Evolutionary conservation across 345 rosid genomes (phyloP).

Genomic region (Microthlaspi erraticum): DNA sequence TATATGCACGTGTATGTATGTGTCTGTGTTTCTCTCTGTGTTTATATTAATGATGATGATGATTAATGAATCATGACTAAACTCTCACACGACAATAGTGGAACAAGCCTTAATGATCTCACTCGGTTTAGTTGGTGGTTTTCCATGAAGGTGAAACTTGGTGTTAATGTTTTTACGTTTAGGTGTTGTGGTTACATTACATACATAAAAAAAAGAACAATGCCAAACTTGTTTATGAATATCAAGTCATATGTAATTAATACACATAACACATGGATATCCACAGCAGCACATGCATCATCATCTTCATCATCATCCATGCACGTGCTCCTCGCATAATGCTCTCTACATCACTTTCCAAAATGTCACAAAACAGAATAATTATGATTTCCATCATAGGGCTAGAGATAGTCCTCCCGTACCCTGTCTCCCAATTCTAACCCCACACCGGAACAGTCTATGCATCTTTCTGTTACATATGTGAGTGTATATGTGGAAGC

Average conservation of each 20-base stretch:
- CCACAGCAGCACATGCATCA: slow-evolving; percentile 33
- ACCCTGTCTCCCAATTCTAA: slow-evolving; percentile 26
- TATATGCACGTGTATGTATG: too few relatives aligned
- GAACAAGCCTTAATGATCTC: slow-evolving; percentile 9
- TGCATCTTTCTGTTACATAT: neutral
- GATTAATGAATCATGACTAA: neutral
- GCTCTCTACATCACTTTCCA: slow-evolving; percentile 42
- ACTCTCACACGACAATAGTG: neutral
- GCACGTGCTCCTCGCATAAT: slow-evolving; percentile 44
- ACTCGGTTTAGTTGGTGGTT: slow-evolving; percentile 7
- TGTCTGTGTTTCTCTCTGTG: too few relatives aligned
- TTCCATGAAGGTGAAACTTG: slow-evolving; percentile 10
- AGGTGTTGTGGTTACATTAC: neutral
- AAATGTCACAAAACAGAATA: slow-evolving; percentile 38
- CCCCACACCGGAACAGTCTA: slow-evolving; percentile 23
- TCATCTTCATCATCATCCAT: slow-evolving; percentile 32
- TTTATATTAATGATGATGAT: too few relatives aligned
- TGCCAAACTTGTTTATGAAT: slow-evolving; percentile 4
- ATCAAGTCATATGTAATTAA: neutral
- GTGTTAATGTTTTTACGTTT: neutral
- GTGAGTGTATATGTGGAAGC: neutral
- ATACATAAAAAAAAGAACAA: neutral
- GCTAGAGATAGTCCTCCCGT: slow-evolving; percentile 30
- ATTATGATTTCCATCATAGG: slow-evolving; percentile 39
- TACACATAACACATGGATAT: slow-evolving; percentile 37